Conservation (phyloP, 202 grass and related monocot species). For the Dendrocalamus latiflorus region DNA sequence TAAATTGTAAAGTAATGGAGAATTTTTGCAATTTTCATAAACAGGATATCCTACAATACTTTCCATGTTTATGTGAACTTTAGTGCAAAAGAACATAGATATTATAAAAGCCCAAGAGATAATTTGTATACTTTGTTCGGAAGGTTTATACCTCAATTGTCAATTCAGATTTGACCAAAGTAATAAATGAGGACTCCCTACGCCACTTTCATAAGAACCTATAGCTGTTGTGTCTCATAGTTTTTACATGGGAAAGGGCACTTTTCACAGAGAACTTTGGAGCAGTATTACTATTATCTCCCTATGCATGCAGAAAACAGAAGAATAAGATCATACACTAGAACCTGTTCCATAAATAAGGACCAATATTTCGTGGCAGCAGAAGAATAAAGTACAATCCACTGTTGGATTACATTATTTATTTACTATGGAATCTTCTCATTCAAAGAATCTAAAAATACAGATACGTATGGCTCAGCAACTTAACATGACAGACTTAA, state of each 20-base stretch:
- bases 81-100: background rate
- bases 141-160: background rate
- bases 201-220: background rate
- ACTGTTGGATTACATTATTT: background rate
- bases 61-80: background rate
- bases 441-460: background rate
- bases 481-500: background rate
- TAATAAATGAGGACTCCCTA: background rate
- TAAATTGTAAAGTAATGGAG: background rate
- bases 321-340: background rate
- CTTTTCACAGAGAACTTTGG: background rate
- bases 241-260: background rate
- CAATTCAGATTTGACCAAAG: background rate
- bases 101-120: background rate
- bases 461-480: too few relatives aligned
- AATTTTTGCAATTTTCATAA: background rate
- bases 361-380: background rate
- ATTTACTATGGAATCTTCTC: background rate
- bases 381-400: background rate
- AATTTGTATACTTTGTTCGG: background rate
- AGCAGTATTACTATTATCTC: background rate
- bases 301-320: background rate
- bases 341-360: background rate
- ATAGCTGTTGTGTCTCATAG: background rate
- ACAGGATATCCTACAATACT: background rate